Evolutionary conservation across 306 rosid species (phyloP).

Genomic region (Alnus rubra): DNA sequence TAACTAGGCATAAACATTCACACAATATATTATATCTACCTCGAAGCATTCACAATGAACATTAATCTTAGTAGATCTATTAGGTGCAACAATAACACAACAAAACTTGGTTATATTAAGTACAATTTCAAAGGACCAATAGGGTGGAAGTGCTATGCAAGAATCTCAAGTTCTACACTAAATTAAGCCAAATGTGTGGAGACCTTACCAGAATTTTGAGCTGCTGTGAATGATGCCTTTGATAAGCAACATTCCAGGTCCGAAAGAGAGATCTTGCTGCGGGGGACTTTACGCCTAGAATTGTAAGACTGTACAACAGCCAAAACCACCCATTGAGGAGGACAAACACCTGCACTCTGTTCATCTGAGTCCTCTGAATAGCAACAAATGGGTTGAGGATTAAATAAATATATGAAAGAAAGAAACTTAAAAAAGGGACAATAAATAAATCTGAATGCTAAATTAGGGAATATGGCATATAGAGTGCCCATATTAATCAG

Average conservation of each 20-base stretch:
- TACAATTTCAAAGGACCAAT: neutral
- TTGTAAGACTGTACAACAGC: constrained; percentile 90
- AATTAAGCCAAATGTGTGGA: constrained; percentile 6
- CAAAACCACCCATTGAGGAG: constrained; percentile 77
- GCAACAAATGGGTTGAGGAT: constrained; percentile 6
- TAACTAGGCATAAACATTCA: neutral
- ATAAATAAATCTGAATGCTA: neutral
- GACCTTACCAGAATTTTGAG: constrained; percentile 63
- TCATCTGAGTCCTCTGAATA: constrained; percentile 45
- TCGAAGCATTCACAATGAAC: neutral
- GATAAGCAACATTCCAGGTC: constrained; percentile 70
- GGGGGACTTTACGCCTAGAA: constrained; percentile 75
- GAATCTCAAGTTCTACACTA: neutral
- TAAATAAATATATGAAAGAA: neutral
- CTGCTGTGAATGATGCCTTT: constrained; percentile 74
- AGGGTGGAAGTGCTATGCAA: constrained; percentile 9
- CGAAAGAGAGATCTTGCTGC: constrained; percentile 69
- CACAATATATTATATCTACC: neutral
- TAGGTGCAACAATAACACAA: neutral
- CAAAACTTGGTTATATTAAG: neutral
- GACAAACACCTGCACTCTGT: constrained; percentile 27
- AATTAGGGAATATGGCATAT: neutral
- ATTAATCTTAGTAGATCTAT: neutral
- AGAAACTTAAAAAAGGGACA: neutral
- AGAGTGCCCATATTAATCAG: neutral